These are phyloP conservation scores for Gossypium rotundifolium DNA, from an alignment of 345 rosid genomes.

Conservation along the genomic window DNA sequence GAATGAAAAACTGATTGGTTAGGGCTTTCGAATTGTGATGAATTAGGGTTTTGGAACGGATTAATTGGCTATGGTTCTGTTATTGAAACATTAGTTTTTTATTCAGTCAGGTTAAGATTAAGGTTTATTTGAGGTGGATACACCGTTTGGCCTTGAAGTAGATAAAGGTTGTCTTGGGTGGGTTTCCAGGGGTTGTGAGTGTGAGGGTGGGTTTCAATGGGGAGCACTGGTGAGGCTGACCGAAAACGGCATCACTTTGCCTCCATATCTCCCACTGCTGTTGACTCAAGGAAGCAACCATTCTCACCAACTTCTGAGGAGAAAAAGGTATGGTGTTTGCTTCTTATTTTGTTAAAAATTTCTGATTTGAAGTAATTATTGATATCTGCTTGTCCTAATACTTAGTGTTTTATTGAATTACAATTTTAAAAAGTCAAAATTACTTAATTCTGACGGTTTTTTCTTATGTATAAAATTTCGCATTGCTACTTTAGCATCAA, in stretches of 20 bases:
- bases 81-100: background rate
- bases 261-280: conserved; percentile 70
- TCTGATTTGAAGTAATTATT: background rate
- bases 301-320: conserved; percentile 68
- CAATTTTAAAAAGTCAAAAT: background rate
- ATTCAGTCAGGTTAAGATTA: background rate
- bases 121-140: background rate
- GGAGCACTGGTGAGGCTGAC: conserved; percentile 90
- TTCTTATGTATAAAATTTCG: background rate
- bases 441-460: background rate
- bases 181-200: conserved; percentile 33
- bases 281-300: conserved; percentile 62
- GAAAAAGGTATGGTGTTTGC: conserved; percentile 46
- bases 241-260: conserved; percentile 76
- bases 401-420: background rate
- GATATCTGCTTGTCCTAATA: background rate
- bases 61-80: conserved; percentile 18
- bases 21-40: conserved; percentile 2
- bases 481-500: background rate
- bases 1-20: background rate
- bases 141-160: conserved; percentile 17
- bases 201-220: conserved; percentile 40
- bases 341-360: background rate
- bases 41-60: background rate
- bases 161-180: conserved; percentile 16